phyloP scores from a whole-genome alignment of 2,329 filamentous ascomycete genomes.

The Fusarium sublunatum region DNA sequence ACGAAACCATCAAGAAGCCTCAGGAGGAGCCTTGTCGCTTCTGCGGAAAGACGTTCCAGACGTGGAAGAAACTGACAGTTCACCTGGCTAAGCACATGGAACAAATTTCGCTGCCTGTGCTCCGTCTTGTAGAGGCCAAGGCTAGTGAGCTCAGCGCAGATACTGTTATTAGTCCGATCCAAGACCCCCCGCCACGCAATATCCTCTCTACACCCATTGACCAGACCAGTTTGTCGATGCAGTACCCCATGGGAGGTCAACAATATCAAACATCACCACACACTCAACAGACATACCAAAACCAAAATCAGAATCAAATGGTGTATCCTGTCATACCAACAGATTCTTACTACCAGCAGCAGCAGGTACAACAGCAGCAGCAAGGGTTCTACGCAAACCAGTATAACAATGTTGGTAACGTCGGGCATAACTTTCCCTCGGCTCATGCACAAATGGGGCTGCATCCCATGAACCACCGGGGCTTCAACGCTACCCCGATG shows the following conservation, averaged over 20 bases:
- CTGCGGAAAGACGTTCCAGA: slow-evolving; percentile 81
- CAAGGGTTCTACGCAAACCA: slow-evolving; percentile 43
- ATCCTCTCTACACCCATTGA: slow-evolving; percentile 45
- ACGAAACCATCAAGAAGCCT: slow-evolving; percentile 72
- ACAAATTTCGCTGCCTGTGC: slow-evolving; percentile 84
- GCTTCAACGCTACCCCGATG: slow-evolving; percentile 41
- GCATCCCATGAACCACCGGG: slow-evolving; percentile 42
- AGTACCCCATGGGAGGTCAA: slow-evolving; percentile 37
- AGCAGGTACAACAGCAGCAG: slow-evolving; percentile 21
- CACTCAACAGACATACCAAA: slow-evolving; percentile 37
- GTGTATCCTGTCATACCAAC: slow-evolving; percentile 46
- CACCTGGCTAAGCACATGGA: slow-evolving; percentile 96
- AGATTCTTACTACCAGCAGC: slow-evolving; percentile 38
- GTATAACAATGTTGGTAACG: slow-evolving; percentile 45
- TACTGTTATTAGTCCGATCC: slow-evolving; percentile 75
- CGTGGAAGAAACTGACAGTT: slow-evolving; percentile 94
- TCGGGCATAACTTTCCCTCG: slow-evolving; percentile 45
- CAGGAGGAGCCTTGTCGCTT: slow-evolving; percentile 87
- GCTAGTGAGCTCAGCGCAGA: slow-evolving; percentile 65
- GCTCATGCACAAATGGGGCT: slow-evolving; percentile 42
- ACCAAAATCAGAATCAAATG: slow-evolving; percentile 35
- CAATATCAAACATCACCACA: slow-evolving; percentile 36
- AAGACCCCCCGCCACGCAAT: slow-evolving; percentile 58
- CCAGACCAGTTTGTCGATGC: slow-evolving; percentile 36
- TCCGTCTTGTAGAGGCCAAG: slow-evolving; percentile 66